Conservation (phyloP, 202 grass and related monocot genomes). For the Dendrocalamus latiflorus region DNA sequence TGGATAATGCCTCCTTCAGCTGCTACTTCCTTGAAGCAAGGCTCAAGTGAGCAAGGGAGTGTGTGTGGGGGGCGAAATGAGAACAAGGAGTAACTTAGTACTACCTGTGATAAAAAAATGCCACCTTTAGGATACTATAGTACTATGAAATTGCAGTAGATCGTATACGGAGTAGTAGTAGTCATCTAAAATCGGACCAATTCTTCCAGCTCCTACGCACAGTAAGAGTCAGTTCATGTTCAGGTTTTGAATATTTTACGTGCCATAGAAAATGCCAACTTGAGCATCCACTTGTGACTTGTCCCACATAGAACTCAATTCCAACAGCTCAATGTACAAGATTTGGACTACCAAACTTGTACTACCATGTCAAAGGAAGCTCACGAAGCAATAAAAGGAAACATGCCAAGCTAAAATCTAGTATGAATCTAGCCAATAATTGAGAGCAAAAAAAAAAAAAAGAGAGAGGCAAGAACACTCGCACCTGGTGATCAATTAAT, state of each 20-base stretch:
- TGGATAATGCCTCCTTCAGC: background rate
- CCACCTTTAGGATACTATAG: background rate
- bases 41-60: background rate
- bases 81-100: background rate
- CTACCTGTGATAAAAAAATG: background rate
- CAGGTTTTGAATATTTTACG: background rate
- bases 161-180: background rate
- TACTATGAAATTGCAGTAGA: background rate
- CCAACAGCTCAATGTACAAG: slow-evolving; percentile 30
- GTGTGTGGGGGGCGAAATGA: background rate
- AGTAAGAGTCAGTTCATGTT: background rate
- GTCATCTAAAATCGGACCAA: background rate
- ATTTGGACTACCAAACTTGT: slow-evolving; percentile 18
- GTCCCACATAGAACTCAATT: slow-evolving; percentile 2
- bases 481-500: slow-evolving; percentile 42
- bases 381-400: slow-evolving; percentile 9
- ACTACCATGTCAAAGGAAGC: slow-evolving; percentile 7
- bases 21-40: slow-evolving; percentile 29
- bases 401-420: slow-evolving; percentile 25
- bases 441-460: background rate
- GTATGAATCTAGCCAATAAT: slow-evolving; percentile 1
- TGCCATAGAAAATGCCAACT: slow-evolving; percentile 27
- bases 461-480: background rate
- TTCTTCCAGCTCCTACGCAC: background rate
- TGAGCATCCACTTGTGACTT: slow-evolving; percentile 34